Conservation (phyloP, 345 rosid genomes). For the Clausena lansium region DNA sequence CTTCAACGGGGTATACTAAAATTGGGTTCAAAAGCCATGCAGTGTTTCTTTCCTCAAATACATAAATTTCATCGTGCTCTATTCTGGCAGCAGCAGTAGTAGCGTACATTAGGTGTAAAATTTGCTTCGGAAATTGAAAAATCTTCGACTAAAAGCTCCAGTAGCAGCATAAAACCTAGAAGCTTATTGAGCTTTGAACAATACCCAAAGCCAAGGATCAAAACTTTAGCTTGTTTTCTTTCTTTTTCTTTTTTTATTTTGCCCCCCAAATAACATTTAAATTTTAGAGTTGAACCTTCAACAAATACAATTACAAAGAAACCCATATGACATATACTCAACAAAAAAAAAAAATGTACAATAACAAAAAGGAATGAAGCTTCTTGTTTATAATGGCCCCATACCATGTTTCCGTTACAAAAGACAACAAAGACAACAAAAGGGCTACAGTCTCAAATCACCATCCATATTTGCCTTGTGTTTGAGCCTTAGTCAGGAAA, state of each 20-base stretch:
- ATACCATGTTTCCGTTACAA: neutral
- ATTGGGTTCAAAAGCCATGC: neutral
- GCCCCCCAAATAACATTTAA: too few relatives aligned
- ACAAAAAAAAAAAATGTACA: neutral
- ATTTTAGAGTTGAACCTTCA: neutral
- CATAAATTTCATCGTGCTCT: neutral
- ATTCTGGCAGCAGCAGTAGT: neutral
- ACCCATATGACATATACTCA: neutral
- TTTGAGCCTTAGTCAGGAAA: constrained; percentile 80
- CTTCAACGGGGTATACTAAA: neutral
- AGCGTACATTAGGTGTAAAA: neutral
- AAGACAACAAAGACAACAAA: neutral
- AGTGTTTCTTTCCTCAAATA: too few relatives aligned
- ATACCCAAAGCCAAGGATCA: too few relatives aligned
- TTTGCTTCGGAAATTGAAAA: neutral
- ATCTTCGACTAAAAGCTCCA: neutral
- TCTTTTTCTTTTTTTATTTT: too few relatives aligned
- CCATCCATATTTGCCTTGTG: constrained; percentile 94
- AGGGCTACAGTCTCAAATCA: constrained; percentile 28
- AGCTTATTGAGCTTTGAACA: too few relatives aligned
- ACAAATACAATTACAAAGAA: too few relatives aligned
- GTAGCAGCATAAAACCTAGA: neutral
- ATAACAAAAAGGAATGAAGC: neutral
- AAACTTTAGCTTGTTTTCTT: too few relatives aligned
- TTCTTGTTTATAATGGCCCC: neutral